Conservation (phyloP, 495 filamentous ascomycete species). For the Lineolata rhizophorae region DNA sequence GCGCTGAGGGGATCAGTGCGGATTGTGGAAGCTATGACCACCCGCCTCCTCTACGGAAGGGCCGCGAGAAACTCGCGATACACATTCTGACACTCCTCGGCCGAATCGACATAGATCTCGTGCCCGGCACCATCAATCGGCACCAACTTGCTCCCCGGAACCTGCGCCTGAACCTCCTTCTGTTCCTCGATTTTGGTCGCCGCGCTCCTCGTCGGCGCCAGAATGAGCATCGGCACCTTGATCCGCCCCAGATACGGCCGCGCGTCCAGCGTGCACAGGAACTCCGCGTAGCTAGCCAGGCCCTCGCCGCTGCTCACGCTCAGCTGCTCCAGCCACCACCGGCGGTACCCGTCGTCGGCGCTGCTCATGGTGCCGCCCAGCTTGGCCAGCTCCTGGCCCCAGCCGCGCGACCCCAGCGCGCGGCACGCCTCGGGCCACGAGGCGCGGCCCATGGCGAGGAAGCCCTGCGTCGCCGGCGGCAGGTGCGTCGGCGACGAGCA, state of each 20-base stretch:
- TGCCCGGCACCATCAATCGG: constrained; percentile 8
- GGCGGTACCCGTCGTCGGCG: constrained; percentile 4
- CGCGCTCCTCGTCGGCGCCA: constrained; percentile 8
- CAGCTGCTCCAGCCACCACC: constrained; percentile 9
- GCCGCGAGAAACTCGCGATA: constrained; percentile 7
- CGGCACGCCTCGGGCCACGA: constrained; percentile 11
- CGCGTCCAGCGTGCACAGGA: constrained; percentile 9
- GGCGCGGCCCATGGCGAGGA: constrained; percentile 8
- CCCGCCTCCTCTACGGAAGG: too few species aligned
- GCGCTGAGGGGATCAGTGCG: too few species aligned
- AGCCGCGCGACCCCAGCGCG: constrained; percentile 9
- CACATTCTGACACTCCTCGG: constrained; percentile 10
- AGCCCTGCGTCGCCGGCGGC: constrained; percentile 6
- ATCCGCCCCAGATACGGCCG: constrained; percentile 8
- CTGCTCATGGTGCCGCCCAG: constrained; percentile 8
- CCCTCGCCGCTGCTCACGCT: constrained; percentile 6
- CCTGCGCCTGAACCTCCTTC: constrained; percentile 2
- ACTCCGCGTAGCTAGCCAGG: constrained; percentile 8
- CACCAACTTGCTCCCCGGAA: constrained; percentile 4
- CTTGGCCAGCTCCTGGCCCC: constrained; percentile 8
- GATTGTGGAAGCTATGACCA: too few species aligned
- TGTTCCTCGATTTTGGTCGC: constrained; percentile 9
- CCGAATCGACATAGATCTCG: constrained; percentile 12
- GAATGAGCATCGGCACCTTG: constrained; percentile 8
- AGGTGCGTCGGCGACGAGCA: constrained; percentile 11